Conservation (phyloP, 192 early-diverging fungal species). For the Podila verticillata region DNA sequence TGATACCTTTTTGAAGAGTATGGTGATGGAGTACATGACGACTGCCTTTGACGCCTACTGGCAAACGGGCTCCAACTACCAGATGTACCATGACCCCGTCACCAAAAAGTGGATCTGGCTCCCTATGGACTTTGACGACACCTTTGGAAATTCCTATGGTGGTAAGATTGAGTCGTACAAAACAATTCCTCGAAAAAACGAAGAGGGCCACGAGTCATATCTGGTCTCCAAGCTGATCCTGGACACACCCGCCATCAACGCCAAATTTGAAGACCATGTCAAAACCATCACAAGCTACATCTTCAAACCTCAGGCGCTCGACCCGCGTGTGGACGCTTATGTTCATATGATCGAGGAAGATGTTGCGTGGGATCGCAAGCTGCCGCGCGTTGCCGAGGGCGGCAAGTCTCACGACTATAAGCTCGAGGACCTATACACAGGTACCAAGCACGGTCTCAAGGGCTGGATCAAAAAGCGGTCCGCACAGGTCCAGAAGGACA, state of each 20-base stretch:
- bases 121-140: conserved; percentile 56
- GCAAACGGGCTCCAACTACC: conserved; percentile 53
- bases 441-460: conserved; percentile 13
- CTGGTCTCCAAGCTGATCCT: conserved; percentile 42
- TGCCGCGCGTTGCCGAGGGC: conserved; percentile 15
- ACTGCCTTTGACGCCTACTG: conserved; percentile 53
- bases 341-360: conserved; percentile 52
- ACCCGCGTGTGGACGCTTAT: conserved; percentile 43
- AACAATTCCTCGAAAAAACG: conserved; percentile 31
- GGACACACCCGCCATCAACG: conserved; percentile 41
- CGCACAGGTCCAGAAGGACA: conserved; percentile 11
- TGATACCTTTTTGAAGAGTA: conserved; percentile 28
- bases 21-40: conserved; percentile 51
- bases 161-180: conserved; percentile 27
- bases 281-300: conserved; percentile 51
- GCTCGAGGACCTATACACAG: conserved; percentile 14
- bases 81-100: conserved; percentile 47
- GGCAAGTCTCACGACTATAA: conserved; percentile 21
- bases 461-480: conserved; percentile 20
- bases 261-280: conserved; percentile 46
- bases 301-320: conserved; percentile 52
- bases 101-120: conserved; percentile 52
- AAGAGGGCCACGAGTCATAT: conserved; percentile 20
- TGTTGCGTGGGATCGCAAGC: conserved; percentile 49
- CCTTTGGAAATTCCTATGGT: too few species aligned